phyloP scores from a whole-genome alignment of 2,329 filamentous ascomycete species.

The Penicillium glabrum region DNA sequence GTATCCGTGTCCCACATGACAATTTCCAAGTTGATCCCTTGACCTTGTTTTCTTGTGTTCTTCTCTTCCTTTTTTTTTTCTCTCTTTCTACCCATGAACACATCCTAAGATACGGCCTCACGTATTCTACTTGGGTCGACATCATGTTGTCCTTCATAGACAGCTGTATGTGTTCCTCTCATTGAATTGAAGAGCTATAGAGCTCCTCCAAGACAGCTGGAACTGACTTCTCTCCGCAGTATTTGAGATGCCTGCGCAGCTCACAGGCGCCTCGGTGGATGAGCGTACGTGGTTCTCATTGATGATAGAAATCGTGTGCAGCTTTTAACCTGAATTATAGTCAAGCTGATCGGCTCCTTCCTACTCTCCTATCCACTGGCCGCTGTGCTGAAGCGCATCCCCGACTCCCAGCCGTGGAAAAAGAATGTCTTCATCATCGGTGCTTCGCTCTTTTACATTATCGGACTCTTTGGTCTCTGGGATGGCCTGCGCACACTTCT shows the following conservation, averaged over 20 bases:
- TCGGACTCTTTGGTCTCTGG: constrained; percentile 94
- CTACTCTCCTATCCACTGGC: constrained; percentile 90
- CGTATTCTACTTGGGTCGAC: constrained; percentile 12
- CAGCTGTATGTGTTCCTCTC: constrained; percentile 45
- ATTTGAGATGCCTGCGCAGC: constrained; percentile 58
- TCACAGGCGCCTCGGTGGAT: constrained; percentile 64
- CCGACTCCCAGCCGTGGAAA: constrained; percentile 75
- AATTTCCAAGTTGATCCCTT: constrained; percentile 7
- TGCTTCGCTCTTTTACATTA: constrained; percentile 82
- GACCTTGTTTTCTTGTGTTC: background rate
- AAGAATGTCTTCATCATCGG: constrained; percentile 87
- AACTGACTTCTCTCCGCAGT: constrained; percentile 44
- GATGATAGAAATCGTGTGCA: background rate
- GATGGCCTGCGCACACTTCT: constrained; percentile 74
- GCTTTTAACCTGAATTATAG: constrained; percentile 48
- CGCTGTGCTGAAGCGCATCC: constrained; percentile 82
- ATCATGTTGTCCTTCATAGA: constrained; percentile 66
- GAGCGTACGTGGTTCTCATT: constrained; percentile 50
- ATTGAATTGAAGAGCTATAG: constrained; percentile 9
- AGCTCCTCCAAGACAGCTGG: constrained; percentile 13
- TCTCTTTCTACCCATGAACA: constrained; percentile 5
- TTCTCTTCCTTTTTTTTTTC: background rate
- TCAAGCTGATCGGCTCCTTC: constrained; percentile 91
- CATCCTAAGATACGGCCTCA: background rate
- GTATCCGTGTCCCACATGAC: constrained; percentile 20